Conservation (phyloP, 306 rosid species). For the Quercus wislizeni region DNA sequence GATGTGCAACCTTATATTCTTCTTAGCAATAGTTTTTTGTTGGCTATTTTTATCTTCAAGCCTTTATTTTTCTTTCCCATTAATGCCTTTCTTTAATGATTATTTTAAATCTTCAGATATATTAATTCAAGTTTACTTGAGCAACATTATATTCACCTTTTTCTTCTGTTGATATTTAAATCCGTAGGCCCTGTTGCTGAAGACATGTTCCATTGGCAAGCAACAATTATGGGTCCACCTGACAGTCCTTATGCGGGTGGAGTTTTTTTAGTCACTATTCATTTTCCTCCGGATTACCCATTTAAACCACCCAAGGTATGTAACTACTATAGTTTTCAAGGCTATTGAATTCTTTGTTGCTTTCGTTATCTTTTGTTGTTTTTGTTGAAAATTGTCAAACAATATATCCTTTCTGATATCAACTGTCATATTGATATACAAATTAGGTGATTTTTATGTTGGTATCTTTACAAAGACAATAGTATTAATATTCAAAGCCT, state of each 20-base stretch:
- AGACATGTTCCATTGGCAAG: conserved; percentile 68
- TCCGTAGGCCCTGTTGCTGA: conserved; percentile 62
- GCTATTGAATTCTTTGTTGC: neutral
- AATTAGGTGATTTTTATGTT: neutral
- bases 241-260: conserved; percentile 72
- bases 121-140: neutral
- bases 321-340: neutral
- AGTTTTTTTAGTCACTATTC: conserved; percentile 63
- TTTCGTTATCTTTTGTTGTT: neutral
- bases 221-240: conserved; percentile 75
- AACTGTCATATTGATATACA: neutral
- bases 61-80: neutral
- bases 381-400: neutral
- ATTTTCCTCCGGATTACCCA: conserved; percentile 61
- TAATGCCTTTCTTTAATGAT: neutral
- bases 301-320: conserved; percentile 63
- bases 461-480: neutral
- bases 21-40: neutral
- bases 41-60: neutral
- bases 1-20: neutral
- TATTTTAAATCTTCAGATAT: neutral
- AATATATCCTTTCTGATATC: neutral
- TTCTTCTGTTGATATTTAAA: conserved; percentile 17
- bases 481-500: neutral
- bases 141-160: neutral